Evolutionary conservation across 2,329 filamentous ascomycete genomes (phyloP), one percentile per base, ranked within the genome.

Genomic region (Clarireedia sp.): DNA sequence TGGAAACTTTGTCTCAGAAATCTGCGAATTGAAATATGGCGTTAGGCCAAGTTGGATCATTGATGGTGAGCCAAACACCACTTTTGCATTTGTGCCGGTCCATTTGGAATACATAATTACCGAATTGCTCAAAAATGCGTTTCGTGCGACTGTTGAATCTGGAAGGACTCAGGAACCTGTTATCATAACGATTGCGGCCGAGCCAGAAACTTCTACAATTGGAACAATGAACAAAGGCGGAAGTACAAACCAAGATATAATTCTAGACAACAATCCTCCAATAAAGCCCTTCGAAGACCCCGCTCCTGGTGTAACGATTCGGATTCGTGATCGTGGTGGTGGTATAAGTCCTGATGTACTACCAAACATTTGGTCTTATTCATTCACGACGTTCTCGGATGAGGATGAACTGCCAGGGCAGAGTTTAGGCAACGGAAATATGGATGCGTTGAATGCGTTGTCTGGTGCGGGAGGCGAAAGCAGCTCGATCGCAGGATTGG

Each of bases 51-150:
- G 78, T 2, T 79, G 96, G 65, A 74, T 85, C 47, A 86, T 99
- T 65, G 87, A 91, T 62, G 94, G 94, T 61, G 86, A 95, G 68
- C 85, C 87, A 0, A 85, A 87, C 51, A 90, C 91, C n/a, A 86
- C 84, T 0, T 95, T 99, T 67, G 90, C 92, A 19, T 94, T 95
- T 67, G 86, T 99, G 8, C 94, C 94, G 14, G 94, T 95, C 69
- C 94, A 99, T 70, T 80, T 99, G 23, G 92, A 97, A 72, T 99
- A 99, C 71, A 96, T 99, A 61, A 82, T 96, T 61, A 99, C 92
- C 0, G 94, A 99, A 71, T 79, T 99, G 1, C 79, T 99, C 57
- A 99, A 99, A 72, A 99, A 99, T 67, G 89, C 91, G 1, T 99
- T 97, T 74, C 83, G 94, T 44, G 92, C 94, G 3, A 95, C 90